phyloP scores from a whole-genome alignment of 1,284 basidiomycete genomes.

The Puccinia triticina region DNA sequence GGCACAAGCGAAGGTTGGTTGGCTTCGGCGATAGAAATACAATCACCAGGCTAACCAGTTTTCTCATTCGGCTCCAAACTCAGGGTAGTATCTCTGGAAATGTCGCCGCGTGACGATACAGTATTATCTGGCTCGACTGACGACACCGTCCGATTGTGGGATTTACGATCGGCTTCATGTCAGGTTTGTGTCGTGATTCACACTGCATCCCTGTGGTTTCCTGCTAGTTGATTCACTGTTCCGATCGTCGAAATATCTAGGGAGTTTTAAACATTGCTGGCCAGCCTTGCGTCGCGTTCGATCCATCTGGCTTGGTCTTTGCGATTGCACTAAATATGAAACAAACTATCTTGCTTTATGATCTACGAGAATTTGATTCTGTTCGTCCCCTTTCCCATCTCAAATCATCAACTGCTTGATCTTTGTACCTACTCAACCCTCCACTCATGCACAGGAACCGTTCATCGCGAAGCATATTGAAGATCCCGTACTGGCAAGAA shows the following conservation, averaged over 20 bases:
- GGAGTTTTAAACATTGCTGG: conserved; percentile 65
- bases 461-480: conserved; percentile 80
- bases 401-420: background rate
- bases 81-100: conserved; percentile 82
- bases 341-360: conserved; percentile 82
- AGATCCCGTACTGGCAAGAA: conserved; percentile 72
- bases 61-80: conserved; percentile 7
- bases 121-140: conserved; percentile 94
- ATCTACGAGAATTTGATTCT: conserved; percentile 83
- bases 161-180: conserved; percentile 77
- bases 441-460: conserved; percentile 65
- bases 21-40: background rate
- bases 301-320: conserved; percentile 84
- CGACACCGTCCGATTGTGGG: conserved; percentile 95
- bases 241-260: conserved; percentile 64
- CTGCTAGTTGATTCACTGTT: conserved; percentile 21
- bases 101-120: conserved; percentile 89
- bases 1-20: conserved; percentile 75
- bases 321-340: conserved; percentile 85
- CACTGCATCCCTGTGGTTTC: background rate
- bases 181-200: conserved; percentile 62
- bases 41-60: background rate
- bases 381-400: conserved; percentile 56
- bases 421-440: background rate
- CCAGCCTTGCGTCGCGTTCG: conserved; percentile 84